Conservation (phyloP, 306 rosid genomes). For the Sindora glabra region DNA sequence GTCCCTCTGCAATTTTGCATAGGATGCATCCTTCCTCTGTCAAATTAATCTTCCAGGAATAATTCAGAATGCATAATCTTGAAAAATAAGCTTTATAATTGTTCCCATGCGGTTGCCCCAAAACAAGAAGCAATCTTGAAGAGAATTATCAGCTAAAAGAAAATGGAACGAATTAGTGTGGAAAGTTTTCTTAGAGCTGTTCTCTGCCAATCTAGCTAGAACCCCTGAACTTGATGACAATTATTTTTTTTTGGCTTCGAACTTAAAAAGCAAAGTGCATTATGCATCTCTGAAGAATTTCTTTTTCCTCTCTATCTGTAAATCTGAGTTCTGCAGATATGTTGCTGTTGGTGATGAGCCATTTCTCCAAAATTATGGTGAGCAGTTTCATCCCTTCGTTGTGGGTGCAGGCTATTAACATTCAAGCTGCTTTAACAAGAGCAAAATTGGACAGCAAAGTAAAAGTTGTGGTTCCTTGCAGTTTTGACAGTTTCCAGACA, state of each 20-base stretch:
- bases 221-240: background rate
- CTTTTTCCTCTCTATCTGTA: constrained; percentile 13
- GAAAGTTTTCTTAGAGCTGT: background rate
- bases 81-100: background rate
- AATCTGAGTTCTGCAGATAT: constrained; percentile 44
- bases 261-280: background rate
- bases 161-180: constrained; percentile 2
- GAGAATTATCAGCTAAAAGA: background rate
- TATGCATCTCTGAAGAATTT: background rate
- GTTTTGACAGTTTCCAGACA: constrained; percentile 64
- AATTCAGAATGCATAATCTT: background rate
- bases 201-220: background rate
- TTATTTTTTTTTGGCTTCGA: background rate
- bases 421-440: constrained; percentile 53
- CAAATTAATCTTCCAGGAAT: background rate
- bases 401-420: constrained; percentile 72
- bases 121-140: background rate
- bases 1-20: constrained; percentile 8
- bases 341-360: constrained; percentile 92
- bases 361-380: constrained; percentile 63
- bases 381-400: constrained; percentile 62
- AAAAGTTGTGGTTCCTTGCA: constrained; percentile 92
- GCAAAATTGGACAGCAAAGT: constrained; percentile 62
- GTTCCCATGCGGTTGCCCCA: background rate
- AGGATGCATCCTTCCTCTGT: background rate